Evolutionary conservation across 1,284 basidiomycete genomes (phyloP), one percentile per base, ranked within the genome.

Genomic region (Prillingera fragicola): DNA sequence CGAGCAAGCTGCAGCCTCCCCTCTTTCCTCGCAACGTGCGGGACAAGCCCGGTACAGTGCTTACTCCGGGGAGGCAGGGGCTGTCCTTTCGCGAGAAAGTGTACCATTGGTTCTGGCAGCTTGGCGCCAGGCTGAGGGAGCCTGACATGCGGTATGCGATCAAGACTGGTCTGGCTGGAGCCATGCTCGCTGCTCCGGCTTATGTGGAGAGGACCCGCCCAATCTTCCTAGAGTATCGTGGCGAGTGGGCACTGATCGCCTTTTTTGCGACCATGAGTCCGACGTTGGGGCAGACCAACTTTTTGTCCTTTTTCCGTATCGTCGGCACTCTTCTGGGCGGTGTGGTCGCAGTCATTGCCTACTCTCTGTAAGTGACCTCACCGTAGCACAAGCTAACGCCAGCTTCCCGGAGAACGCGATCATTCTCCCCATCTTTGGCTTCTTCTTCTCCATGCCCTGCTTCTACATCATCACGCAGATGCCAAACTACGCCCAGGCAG

Each of bases 161-260:
- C 72, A 95, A 95, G 67, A 83, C 84, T 1, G 91, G 75, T 2
- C 38, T 74, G 1, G 77, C 74, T 3, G 70, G 70, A 34, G 85
- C 87, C 0, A 73, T 92, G 17, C 73, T 95, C 3, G 85, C 90
- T 1, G 77, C 83, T 2, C 89, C 89, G 2, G 88, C 89, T 0
- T 95, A 91, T 65, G 83, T 87, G 43, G 83, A 87, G 46, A 57
- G 69, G 10, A 90, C 86, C 1, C 74, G 89, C 21, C 82, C 82
- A 2, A 72, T 81, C 5, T 97, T 95, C 62, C 74, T 87, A 25
- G 78, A 65, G 43, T 91, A 84, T 60, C 78, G 83, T 59, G 90
- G 90, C 29, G 89, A 96, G 67, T 97, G 92, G 92, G 90, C 90
- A 2, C 71, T 97, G 57, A 87, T 97, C 41, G 90, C 88, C 33